Conservation (phyloP, 108 stramenopile genomes). For the Cyclotella choctawhatcheeana region DNA sequence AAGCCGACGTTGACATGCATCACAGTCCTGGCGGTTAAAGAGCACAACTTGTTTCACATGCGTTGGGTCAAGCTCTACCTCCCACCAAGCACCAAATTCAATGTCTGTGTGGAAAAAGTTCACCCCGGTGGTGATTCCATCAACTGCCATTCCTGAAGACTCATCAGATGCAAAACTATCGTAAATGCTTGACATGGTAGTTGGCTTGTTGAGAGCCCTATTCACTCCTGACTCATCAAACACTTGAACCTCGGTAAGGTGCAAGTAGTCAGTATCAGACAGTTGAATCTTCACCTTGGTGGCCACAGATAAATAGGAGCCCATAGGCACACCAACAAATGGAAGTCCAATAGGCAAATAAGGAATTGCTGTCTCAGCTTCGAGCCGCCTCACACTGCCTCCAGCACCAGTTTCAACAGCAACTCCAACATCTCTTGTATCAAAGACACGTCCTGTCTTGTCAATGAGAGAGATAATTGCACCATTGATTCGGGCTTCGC, state of each 20-base stretch:
- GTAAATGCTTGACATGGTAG: conserved; percentile 6
- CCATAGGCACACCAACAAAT: background rate
- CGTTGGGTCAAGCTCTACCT: background rate
- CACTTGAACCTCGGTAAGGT: conserved; percentile 8
- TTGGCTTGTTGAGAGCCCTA: conserved; percentile 6
- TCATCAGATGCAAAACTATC: background rate
- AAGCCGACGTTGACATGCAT: background rate
- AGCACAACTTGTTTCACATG: conserved; percentile 3
- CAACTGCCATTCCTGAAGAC: background rate
- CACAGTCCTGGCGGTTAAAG: conserved; percentile 5
- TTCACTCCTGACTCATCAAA: conserved; percentile 16
- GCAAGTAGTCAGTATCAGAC: conserved; percentile 5
- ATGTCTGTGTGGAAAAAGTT: conserved; percentile 8
- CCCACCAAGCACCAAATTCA: conserved; percentile 14
- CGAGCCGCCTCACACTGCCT: background rate
- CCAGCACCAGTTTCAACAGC: background rate
- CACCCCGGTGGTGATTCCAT: background rate
- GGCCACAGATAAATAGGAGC: background rate
- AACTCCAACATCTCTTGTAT: conserved; percentile 4
- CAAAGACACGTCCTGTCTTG: background rate
- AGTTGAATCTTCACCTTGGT: conserved; percentile 9
- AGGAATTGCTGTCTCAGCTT: background rate
- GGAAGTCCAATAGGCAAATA: background rate
- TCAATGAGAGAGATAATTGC: conserved; percentile 7
- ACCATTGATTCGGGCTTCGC: conserved; percentile 2